These are phyloP conservation scores for Penicillium parvum DNA, from an alignment of 495 filamentous ascomycete genomes.

Conservation along the genomic window DNA sequence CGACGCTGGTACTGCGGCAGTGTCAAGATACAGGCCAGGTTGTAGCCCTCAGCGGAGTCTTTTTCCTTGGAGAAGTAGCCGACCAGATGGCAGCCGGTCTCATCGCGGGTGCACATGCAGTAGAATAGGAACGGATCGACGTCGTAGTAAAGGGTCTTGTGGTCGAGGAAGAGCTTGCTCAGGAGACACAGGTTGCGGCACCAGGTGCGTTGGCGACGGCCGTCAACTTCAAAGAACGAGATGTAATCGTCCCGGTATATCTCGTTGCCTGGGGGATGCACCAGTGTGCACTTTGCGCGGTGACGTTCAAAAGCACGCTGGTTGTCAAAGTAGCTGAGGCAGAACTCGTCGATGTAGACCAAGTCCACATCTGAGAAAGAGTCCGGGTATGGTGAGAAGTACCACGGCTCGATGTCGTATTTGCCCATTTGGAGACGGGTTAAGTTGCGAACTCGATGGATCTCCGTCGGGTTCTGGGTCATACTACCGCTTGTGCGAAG, in stretches of 20 bases:
- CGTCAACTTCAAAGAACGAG: slow-evolving; percentile 97
- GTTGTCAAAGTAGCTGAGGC: slow-evolving; percentile 82
- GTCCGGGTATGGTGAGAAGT: slow-evolving; percentile 95
- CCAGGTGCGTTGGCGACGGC: slow-evolving; percentile 90
- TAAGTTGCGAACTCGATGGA: slow-evolving; percentile 92
- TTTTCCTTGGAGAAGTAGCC: slow-evolving; percentile 99
- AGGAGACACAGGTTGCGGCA: slow-evolving; percentile 94
- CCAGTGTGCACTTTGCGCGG: slow-evolving; percentile 82
- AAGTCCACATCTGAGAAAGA: slow-evolving; percentile 79
- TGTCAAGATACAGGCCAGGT: slow-evolving; percentile 95
- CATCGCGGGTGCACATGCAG: slow-evolving; percentile 87
- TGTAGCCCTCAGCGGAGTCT: slow-evolving; percentile 92
- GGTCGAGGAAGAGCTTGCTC: slow-evolving; percentile 93
- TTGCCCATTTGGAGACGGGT: slow-evolving; percentile 89
- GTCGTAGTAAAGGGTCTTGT: slow-evolving; percentile 99
- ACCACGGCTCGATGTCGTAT: slow-evolving; percentile 93
- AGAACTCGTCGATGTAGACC: slow-evolving; percentile 97
- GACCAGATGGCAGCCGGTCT: slow-evolving; percentile 85
- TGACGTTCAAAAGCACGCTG: slow-evolving; percentile 76
- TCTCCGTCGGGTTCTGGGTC: slow-evolving; percentile 97
- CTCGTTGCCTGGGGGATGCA: slow-evolving; percentile 94
- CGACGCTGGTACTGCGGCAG: slow-evolving; percentile 93
- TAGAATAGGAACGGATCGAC: slow-evolving; percentile 99
- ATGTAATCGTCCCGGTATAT: slow-evolving; percentile 94
- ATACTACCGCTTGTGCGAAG: slow-evolving; percentile 90